Conservation (phyloP, 148 eudicot genomes). For the Simmondsia chinensis region DNA sequence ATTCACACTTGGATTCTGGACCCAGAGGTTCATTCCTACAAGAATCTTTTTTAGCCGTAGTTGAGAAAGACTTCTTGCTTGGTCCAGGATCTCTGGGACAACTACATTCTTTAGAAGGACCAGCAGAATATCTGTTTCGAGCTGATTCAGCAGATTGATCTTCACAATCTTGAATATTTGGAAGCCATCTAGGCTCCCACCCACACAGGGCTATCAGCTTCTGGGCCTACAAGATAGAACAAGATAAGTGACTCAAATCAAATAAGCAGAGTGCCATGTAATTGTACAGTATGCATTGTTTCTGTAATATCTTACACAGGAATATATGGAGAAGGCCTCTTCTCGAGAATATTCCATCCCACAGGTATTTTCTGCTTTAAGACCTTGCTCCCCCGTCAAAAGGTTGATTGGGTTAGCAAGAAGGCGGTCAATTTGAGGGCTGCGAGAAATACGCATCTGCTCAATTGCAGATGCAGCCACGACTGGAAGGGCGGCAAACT, state of each 20-base stretch:
- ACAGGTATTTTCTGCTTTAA: slow-evolving; percentile 38
- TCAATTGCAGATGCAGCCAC: slow-evolving; percentile 81
- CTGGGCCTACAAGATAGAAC: slow-evolving; percentile 56
- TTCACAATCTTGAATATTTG: slow-evolving; percentile 90
- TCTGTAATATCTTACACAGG: slow-evolving; percentile 46
- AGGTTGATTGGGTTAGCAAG: slow-evolving; percentile 45
- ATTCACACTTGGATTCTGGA: slow-evolving; percentile 65
- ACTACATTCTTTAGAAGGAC: slow-evolving; percentile 43
- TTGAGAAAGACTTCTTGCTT: slow-evolving; percentile 68
- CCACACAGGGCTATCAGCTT: slow-evolving; percentile 92
- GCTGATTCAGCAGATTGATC: slow-evolving; percentile 99
- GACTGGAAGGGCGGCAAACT: slow-evolving; percentile 77
- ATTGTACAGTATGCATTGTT: not conserved
- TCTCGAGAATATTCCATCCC: slow-evolving; percentile 47
- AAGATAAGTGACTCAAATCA: slow-evolving; percentile 2
- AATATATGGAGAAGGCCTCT: slow-evolving; percentile 51
- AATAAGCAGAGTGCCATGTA: slow-evolving; percentile 2
- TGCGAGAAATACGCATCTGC: slow-evolving; percentile 60
- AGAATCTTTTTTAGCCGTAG: slow-evolving; percentile 46
- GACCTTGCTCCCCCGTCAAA: slow-evolving; percentile 43
- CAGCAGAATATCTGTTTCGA: slow-evolving; percentile 72
- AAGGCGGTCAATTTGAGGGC: slow-evolving; percentile 73
- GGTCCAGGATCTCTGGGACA: slow-evolving; percentile 48
- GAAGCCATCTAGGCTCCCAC: slow-evolving; percentile 99
- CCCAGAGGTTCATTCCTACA: slow-evolving; percentile 32